Evolutionary conservation across 2,329 filamentous ascomycete genomes (phyloP).

Genomic region (Biscogniauxia mediterranea): DNA sequence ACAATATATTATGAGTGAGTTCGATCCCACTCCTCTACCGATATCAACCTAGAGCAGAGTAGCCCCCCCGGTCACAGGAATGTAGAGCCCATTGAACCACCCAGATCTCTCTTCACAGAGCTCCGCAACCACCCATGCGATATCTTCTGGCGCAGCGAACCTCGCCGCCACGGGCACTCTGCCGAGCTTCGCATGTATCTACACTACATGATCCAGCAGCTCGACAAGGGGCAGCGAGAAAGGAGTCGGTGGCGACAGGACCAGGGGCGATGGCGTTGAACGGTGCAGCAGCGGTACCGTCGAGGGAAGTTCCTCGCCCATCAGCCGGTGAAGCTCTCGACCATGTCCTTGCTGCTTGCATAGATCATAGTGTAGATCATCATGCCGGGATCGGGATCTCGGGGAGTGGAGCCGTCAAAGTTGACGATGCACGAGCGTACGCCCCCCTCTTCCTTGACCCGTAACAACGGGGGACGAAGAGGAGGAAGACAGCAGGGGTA

Average conservation of each 20-base stretch:
- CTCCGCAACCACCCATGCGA: neutral
- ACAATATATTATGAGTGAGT: too few relatives aligned
- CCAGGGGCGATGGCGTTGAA: conserved; percentile 44
- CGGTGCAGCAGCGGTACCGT: conserved; percentile 44
- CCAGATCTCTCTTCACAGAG: neutral
- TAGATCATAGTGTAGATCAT: conserved; percentile 43
- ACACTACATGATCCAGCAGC: neutral
- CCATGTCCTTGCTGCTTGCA: conserved; percentile 48
- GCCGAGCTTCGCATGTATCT: neutral
- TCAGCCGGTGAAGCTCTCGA: conserved; percentile 44
- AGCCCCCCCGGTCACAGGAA: neutral
- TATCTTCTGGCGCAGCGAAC: neutral
- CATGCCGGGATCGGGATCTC: conserved; percentile 35
- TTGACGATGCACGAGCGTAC: neutral
- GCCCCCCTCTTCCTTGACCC: too few relatives aligned
- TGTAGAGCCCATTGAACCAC: neutral
- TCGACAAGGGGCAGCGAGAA: neutral
- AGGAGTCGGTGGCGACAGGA: conserved; percentile 25
- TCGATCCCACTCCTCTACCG: neutral
- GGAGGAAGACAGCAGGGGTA: too few relatives aligned
- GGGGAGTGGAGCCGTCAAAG: conserved; percentile 30
- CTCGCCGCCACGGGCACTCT: neutral
- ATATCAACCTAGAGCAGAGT: neutral
- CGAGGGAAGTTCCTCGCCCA: conserved; percentile 45
- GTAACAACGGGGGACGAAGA: too few relatives aligned